Percentiles rank a stretch among this genome's conserved stretches.
These are phyloP conservation scores for Wallacemonas sp. DNA, from an alignment of 208 protist genomes.

Conservation along the genomic window DNA sequence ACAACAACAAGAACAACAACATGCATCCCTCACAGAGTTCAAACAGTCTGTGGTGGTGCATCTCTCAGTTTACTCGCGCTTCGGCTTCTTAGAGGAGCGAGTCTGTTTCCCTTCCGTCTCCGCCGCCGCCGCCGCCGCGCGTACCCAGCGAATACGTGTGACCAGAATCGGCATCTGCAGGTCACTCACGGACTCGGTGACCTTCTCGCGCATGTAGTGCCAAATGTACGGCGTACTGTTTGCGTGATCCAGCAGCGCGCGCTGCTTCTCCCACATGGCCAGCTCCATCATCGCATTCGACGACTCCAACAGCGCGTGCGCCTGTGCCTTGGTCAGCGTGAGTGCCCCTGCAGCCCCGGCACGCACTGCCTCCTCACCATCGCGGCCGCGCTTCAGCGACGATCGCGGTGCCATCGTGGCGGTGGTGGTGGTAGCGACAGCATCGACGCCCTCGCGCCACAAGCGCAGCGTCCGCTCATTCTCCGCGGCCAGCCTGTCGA, in stretches of 20 bases:
- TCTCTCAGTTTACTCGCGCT: neutral
- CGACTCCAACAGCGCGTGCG: neutral
- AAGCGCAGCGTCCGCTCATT: slow-evolving; percentile 28
- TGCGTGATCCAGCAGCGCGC: slow-evolving; percentile 31
- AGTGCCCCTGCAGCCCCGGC: neutral
- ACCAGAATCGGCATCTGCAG: slow-evolving; percentile 67
- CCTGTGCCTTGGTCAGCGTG: neutral
- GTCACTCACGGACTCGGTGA: slow-evolving; percentile 58
- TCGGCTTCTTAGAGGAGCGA: neutral
- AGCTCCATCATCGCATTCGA: neutral
- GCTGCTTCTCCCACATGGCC: slow-evolving; percentile 12
- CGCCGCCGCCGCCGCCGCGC: neutral
- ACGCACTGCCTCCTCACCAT: neutral
- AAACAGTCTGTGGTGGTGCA: neutral
- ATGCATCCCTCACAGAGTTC: neutral
- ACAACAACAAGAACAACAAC: neutral
- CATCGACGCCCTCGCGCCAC: slow-evolving; percentile 1
- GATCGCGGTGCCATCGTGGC: neutral
- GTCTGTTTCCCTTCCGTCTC: neutral
- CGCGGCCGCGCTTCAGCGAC: neutral
- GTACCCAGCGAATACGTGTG: slow-evolving; percentile 66
- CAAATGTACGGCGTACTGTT: slow-evolving; percentile 48
- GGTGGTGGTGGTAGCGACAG: neutral
- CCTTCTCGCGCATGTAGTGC: slow-evolving; percentile 43
- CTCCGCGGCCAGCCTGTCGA: slow-evolving; percentile 58